Conservation (phyloP, 176 grass and related monocot species). For the Lolium multiflorum region DNA sequence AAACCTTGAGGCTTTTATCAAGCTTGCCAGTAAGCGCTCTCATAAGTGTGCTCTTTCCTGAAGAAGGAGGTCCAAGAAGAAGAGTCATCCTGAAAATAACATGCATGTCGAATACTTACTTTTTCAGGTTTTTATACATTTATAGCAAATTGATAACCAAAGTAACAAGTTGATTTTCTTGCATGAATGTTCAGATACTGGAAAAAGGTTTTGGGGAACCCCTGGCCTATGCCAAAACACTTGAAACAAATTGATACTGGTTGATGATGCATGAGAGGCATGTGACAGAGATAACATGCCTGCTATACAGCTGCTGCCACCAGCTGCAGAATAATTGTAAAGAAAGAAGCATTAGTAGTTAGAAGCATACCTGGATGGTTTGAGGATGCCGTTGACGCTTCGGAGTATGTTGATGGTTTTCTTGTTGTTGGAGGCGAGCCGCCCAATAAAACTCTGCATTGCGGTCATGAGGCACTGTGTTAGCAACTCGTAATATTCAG, state of each 20-base stretch:
- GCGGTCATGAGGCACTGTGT: background rate
- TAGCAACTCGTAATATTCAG: background rate
- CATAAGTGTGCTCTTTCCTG: conserved; percentile 90
- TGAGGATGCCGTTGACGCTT: conserved; percentile 69
- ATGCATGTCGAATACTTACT: too few relatives aligned
- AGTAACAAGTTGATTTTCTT: too few relatives aligned
- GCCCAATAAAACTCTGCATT: conserved; percentile 59
- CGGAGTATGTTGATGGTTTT: conserved; percentile 73
- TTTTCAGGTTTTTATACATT: too few relatives aligned
- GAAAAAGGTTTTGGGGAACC: too few relatives aligned
- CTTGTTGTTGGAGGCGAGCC: conserved; percentile 66
- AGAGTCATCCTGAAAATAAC: conserved; percentile 81
- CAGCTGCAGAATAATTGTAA: background rate
- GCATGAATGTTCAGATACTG: too few relatives aligned
- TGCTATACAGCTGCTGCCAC: too few relatives aligned
- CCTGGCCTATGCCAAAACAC: too few relatives aligned
- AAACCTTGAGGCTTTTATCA: conserved; percentile 79
- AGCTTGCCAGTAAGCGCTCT: conserved; percentile 76
- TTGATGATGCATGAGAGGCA: too few relatives aligned
- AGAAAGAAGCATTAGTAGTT: background rate
- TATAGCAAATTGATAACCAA: too few relatives aligned
- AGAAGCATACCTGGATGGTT: conserved; percentile 66
- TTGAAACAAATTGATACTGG: too few relatives aligned
- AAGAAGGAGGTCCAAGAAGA: conserved; percentile 91
- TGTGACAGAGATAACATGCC: too few relatives aligned